A percentile compares a stretch with the other conserved stretches of the same genome.
Evolutionary conservation across 441 rosid species (phyloP).

Genomic region (Bocquillonia castaneifolia): DNA sequence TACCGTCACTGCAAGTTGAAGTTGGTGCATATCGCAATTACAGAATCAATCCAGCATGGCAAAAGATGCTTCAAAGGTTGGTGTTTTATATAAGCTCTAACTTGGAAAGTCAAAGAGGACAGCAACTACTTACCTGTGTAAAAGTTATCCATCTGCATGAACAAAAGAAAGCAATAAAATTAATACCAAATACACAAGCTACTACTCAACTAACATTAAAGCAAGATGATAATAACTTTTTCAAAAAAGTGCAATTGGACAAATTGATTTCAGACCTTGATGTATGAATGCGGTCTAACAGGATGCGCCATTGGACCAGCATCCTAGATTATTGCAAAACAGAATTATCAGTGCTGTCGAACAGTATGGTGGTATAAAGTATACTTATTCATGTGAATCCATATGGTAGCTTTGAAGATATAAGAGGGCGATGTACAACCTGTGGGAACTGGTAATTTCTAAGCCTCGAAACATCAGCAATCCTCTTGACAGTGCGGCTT

Average conservation of each 20-base stretch:
- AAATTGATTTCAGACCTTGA: conserved; percentile 55
- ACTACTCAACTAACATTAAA: conserved; percentile 4
- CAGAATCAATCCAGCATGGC: conserved; percentile 25
- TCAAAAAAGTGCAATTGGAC: neutral
- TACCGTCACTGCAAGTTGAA: conserved; percentile 71
- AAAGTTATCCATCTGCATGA: conserved; percentile 92
- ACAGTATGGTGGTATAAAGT: conserved; percentile 1
- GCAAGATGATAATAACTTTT: neutral
- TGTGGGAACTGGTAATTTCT: conserved; percentile 85
- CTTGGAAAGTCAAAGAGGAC: conserved; percentile 8
- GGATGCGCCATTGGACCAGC: conserved; percentile 99
- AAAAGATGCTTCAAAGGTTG: conserved; percentile 8
- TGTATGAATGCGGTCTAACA: conserved; percentile 94
- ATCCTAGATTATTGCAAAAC: conserved; percentile 50
- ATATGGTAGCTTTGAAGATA: neutral
- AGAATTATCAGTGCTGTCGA: conserved; percentile 9
- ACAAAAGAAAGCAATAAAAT: conserved; percentile 16
- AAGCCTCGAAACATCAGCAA: conserved; percentile 90
- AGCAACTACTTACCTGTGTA: conserved; percentile 83
- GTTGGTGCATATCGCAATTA: conserved; percentile 26
- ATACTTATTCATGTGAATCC: neutral
- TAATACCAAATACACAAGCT: conserved; percentile 20
- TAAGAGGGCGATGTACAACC: conserved; percentile 38
- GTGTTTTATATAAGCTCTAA: conserved; percentile 3
- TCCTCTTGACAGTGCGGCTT: conserved; percentile 92